Conservation (phyloP, 2,329 filamentous ascomycete species). For the Fusarium xylarioides region DNA sequence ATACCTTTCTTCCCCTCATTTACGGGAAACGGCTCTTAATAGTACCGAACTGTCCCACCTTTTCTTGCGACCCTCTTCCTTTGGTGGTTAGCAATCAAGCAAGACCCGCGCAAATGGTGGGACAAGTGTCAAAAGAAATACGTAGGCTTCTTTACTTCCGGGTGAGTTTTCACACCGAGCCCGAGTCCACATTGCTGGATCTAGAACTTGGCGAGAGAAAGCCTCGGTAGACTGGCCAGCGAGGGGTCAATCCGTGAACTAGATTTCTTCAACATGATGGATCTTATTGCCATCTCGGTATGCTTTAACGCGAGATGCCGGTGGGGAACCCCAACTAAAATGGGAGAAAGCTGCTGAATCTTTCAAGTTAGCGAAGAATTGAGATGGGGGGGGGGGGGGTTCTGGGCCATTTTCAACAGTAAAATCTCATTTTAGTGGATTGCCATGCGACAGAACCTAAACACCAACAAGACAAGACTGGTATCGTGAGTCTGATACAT, state of each 20-base stretch:
- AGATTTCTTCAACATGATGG: constrained; percentile 9
- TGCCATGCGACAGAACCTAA: neutral
- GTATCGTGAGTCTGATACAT: neutral
- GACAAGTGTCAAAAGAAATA: constrained; percentile 10
- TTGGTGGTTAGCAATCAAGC: constrained; percentile 27
- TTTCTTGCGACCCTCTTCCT: constrained; percentile 10
- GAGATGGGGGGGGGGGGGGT: neutral
- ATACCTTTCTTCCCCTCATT: constrained; percentile 22
- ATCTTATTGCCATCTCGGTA: constrained; percentile 30
- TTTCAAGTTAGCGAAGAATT: neutral
- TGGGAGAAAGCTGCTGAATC: neutral
- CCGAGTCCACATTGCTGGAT: constrained; percentile 4
- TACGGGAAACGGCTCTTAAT: constrained; percentile 31
- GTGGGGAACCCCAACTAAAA: constrained; percentile 23
- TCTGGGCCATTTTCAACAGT: neutral
- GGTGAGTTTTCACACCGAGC: constrained; percentile 9
- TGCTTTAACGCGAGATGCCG: constrained; percentile 39
- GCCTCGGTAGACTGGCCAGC: constrained; percentile 15
- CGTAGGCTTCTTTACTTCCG: neutral
- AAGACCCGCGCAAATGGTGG: constrained; percentile 32
- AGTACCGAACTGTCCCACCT: constrained; percentile 24
- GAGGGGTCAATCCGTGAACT: constrained; percentile 6
- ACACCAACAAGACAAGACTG: neutral
- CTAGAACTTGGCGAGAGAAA: neutral
- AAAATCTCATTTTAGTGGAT: neutral